These are phyloP conservation scores for Durusdinium trenchii DNA, from an alignment of 73 alveolate genomes.

Conservation along the genomic window DNA sequence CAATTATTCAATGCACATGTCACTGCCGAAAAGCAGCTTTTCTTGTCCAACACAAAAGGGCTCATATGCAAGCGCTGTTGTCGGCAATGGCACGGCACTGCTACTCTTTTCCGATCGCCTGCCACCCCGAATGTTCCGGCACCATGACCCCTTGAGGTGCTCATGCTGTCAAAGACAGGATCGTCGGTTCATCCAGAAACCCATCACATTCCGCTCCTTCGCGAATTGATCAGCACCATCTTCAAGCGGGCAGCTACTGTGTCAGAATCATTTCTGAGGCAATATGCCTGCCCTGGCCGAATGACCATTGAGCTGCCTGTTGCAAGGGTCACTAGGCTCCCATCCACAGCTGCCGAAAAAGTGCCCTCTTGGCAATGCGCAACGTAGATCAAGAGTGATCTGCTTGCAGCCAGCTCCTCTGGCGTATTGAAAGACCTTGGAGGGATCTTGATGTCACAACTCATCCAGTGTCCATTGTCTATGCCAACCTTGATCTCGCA, in stretches of 20 bases:
- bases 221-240: constrained; percentile 57
- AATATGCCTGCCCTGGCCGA: constrained; percentile 59
- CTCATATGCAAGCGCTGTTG: too few species aligned
- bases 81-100: too few species aligned
- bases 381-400: constrained; percentile 54
- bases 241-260: constrained; percentile 31
- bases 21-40: too few species aligned
- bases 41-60: too few species aligned
- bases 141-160: constrained; percentile 69
- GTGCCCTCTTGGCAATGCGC: constrained; percentile 38
- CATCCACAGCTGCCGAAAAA: constrained; percentile 30
- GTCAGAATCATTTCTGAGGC: constrained; percentile 62
- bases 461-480: constrained; percentile 65
- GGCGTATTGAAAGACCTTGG: constrained; percentile 88
- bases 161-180: constrained; percentile 10
- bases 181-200: neutral
- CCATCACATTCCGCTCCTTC: neutral
- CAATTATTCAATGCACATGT: too few species aligned
- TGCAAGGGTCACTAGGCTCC: constrained; percentile 22
- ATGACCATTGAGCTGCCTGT: constrained; percentile 71
- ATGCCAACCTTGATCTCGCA: constrained; percentile 64
- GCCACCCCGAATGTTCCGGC: constrained; percentile 26
- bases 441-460: constrained; percentile 86
- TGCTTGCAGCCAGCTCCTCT: constrained; percentile 62
- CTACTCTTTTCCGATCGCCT: constrained; percentile 5